Percentiles rank a stretch among this genome's conserved stretches.
Evolutionary conservation across 768 basidiomycete genomes (phyloP).

Genomic region (Phanerodontia chrysosporium): DNA sequence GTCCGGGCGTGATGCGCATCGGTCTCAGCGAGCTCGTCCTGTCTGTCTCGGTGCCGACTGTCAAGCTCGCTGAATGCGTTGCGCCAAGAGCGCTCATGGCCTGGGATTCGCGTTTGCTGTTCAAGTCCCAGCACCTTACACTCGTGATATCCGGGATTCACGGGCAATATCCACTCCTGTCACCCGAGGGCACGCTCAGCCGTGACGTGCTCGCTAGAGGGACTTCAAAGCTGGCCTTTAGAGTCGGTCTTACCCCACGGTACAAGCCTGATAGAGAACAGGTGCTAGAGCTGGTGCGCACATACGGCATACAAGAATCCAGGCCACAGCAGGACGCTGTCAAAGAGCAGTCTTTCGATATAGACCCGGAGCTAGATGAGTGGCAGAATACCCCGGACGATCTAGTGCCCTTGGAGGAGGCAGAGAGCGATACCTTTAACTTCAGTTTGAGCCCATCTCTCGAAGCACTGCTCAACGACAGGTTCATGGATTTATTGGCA

Average conservation of each 20-base stretch:
- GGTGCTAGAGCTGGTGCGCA: conserved; percentile 43
- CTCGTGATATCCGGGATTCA: conserved; percentile 59
- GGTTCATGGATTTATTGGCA: conserved; percentile 50
- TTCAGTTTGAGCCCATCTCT: conserved; percentile 65
- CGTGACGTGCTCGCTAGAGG: conserved; percentile 29
- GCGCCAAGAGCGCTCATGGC: conserved; percentile 66
- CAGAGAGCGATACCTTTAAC: conserved; percentile 21
- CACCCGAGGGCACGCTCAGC: conserved; percentile 31
- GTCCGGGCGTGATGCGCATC: conserved; percentile 54
- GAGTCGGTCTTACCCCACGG: conserved; percentile 52
- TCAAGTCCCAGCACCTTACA: conserved; percentile 52
- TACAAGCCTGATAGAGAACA: conserved; percentile 59
- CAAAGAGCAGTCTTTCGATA: background rate
- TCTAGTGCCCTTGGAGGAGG: background rate
- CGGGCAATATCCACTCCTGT: conserved; percentile 50
- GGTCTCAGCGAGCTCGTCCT: conserved; percentile 48
- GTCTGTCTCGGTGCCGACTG: conserved; percentile 53
- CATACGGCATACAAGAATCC: conserved; percentile 25
- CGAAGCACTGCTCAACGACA: conserved; percentile 55
- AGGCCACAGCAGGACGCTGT: background rate
- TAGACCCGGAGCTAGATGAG: background rate
- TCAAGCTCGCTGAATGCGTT: conserved; percentile 46
- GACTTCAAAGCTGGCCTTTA: conserved; percentile 40
- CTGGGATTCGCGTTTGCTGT: conserved; percentile 65
- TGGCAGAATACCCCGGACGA: background rate